Evolutionary conservation across 2,329 filamentous ascomycete genomes (phyloP).

Genomic region (Fusarium hostae): DNA sequence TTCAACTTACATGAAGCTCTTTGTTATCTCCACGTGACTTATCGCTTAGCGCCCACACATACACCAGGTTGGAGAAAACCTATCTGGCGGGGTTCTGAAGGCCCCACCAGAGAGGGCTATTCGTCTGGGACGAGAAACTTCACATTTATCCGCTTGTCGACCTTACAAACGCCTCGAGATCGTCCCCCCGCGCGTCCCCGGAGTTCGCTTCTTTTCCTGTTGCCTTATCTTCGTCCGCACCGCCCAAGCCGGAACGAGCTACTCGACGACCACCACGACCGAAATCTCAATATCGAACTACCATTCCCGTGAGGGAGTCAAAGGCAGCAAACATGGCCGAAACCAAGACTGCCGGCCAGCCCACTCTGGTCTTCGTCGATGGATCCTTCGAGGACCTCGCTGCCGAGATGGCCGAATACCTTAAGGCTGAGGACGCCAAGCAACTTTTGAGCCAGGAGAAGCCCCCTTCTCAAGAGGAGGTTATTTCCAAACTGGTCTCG

Average conservation of each 20-base stretch:
- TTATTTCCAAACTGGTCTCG: constrained; percentile 88
- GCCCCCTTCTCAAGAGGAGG: constrained; percentile 78
- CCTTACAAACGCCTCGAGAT: constrained; percentile 45
- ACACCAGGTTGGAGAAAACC: constrained; percentile 51
- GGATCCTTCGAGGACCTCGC: constrained; percentile 93
- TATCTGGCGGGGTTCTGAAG: constrained; percentile 49
- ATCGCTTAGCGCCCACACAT: constrained; percentile 57
- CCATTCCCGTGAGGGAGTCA: constrained; percentile 30
- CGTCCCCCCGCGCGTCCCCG: constrained; percentile 31
- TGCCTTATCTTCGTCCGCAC: constrained; percentile 20
- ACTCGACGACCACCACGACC: constrained; percentile 31
- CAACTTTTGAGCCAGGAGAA: constrained; percentile 78
- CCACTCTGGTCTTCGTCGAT: constrained; percentile 81
- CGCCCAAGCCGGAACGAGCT: constrained; percentile 33
- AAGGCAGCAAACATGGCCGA: constrained; percentile 42
- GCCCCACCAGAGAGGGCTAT: constrained; percentile 55
- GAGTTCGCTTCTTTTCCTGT: constrained; percentile 15
- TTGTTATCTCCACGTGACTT: constrained; percentile 47
- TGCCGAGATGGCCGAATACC: constrained; percentile 93
- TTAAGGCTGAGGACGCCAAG: constrained; percentile 84
- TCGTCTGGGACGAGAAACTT: constrained; percentile 49
- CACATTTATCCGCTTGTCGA: constrained; percentile 46
- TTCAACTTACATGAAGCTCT: constrained; percentile 2
- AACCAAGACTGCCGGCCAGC: constrained; percentile 59
- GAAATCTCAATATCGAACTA: constrained; percentile 33